Evolutionary conservation across 495 filamentous ascomycete species (phyloP), one percentile per base, ranked within the genome.

Genomic region (Lindgomyces ingoldianus): DNA sequence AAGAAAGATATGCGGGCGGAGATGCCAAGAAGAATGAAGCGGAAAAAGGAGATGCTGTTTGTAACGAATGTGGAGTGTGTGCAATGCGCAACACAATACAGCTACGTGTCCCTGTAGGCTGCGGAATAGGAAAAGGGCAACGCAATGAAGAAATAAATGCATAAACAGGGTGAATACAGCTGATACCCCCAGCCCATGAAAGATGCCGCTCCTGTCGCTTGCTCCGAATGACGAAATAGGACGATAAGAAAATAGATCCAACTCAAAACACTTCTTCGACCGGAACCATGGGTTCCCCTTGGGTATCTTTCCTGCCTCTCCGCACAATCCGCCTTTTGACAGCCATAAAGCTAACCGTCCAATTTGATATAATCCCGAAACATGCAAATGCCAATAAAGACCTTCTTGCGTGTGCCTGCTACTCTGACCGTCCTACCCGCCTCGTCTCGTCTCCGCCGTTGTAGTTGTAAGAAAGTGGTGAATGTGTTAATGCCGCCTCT

Each of bases 231-330:
- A 44, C 27, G 18, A 50, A 52, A 49, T 29, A 50, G 48, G 41
- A 52, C 14, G 33, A 45, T 49, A 39, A 46, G 53, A 19, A 44
- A 41, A 24, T 47, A 33, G 56, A 41, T n/a, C 16, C 41, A 65
- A 51, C 22, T 14, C 39, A 57, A 59, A 65, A 65, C 56, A 60
- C 55, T 64, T 64, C 55, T 65, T 57, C 36, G 22, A 46, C 62
- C 25, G 14, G 24, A 65, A 47, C 27, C 10, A 6, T 42, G 9
- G 21, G 18, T 21, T 48, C 42, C 18, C 25, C 36, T 29, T 33
- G 64, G 64, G 64, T 67, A 67, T 67, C 64, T 62, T 44, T 65
- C 53, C 58, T 56, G 49, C 52, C n/a, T n/a, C n/a, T n/a, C n/a
- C n/a, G n/a, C n/a, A n/a, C n/a, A n/a, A n/a, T 57, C 22, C n/a